Evolutionary conservation across 2,329 filamentous ascomycete genomes (phyloP), one percentile per base, ranked within the genome.

Genomic region (Fusarium hainanense): DNA sequence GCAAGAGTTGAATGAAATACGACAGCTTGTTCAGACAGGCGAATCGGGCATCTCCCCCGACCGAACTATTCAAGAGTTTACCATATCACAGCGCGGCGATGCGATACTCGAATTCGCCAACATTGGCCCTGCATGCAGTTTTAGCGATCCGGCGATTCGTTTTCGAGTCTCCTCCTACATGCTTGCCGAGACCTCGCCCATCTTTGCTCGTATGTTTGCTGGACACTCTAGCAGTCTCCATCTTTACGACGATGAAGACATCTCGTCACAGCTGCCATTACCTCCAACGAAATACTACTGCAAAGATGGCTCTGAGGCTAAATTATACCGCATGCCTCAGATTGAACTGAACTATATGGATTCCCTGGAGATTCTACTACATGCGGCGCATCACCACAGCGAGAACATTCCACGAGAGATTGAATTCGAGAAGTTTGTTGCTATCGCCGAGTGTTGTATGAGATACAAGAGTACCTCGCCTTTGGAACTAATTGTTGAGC

Each of bases 281-380:
- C 71, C 78, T 0, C 77, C 82, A 3, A 77, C 74, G 0, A 77
- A 72, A 25, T 81, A 82, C 54, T 73, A 77, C 16, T 84, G 79
- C 65, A 76, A 78, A 32, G 83, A 86, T 54, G 83, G 83, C 1
- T 78, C 79, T 9, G 80, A 83, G 65, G 81, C 81, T 3, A 82
- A 77, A 66, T 69, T 87, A 2, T 87, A 85, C 64, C 81, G 83
- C 13, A 87, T 88, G 85, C 84, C 85, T 3, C 85, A 87, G 68
- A 72, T 79, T 28, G 85, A 87, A 66, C 64, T 79, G 8, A 85
- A 87, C 54, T 75, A 72, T 4, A 58, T 82, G 3, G 72, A 77
- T 4, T 78, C 82, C 1, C 72, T 87, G 13, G 82, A 83, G 62
- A 82, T 83, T 3, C 66, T 88, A 1, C 76, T 88, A 4, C 81